phyloP scores from a whole-genome alignment of 2,329 filamentous ascomycete species.

The Penicillium sp. region DNA sequence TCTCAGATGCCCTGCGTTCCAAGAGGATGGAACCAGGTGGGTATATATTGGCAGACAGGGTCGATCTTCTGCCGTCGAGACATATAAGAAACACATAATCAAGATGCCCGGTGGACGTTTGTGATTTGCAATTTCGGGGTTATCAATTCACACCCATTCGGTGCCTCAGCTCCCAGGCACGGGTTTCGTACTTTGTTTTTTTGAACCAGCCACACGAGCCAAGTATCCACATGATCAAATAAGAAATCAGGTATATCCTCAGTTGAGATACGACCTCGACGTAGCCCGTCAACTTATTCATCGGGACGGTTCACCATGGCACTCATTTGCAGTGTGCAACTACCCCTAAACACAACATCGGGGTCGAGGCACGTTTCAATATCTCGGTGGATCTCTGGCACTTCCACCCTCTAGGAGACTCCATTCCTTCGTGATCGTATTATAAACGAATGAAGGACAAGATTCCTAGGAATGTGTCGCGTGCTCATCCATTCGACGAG shows the following conservation, averaged over 20 bases:
- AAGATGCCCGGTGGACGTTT: background rate
- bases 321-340: background rate
- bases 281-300: background rate
- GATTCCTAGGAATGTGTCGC: background rate
- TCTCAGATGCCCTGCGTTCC: background rate
- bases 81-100: background rate
- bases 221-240: background rate
- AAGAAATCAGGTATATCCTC: background rate
- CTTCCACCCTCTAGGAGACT: too few species aligned
- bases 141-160: slow-evolving; percentile 3
- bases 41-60: background rate
- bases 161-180: slow-evolving; percentile 13
- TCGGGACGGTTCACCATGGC: background rate
- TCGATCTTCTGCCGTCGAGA: background rate
- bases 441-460: too few species aligned
- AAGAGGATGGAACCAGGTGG: background rate
- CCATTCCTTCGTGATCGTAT: background rate
- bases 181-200: background rate
- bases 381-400: background rate
- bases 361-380: background rate
- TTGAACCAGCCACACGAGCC: background rate
- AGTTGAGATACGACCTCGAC: background rate
- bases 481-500: slow-evolving; percentile 35
- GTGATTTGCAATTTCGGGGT: slow-evolving; percentile 1
- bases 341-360: too few species aligned